Percentiles rank a stretch among this genome's conserved stretches.
These are phyloP conservation scores for Penicillium desertorum DNA, from an alignment of 495 filamentous ascomycete genomes.

Conservation along the genomic window DNA sequence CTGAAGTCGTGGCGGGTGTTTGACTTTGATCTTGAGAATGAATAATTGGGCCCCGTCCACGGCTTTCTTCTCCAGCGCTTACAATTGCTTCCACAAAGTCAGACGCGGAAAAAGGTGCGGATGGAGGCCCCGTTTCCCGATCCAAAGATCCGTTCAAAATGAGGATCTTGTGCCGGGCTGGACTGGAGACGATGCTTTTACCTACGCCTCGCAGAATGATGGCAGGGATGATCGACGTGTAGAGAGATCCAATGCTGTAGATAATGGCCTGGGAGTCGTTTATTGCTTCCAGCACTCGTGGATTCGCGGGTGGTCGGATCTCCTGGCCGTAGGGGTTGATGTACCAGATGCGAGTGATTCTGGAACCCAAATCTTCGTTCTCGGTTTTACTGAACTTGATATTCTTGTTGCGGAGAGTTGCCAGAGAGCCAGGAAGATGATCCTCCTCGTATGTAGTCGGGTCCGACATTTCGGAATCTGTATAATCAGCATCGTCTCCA, in stretches of 20 bases:
- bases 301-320: constrained; percentile 78
- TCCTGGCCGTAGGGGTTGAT: constrained; percentile 96
- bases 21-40: constrained; percentile 4
- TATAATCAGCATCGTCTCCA: constrained; percentile 57
- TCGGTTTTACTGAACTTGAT: constrained; percentile 74
- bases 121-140: constrained; percentile 74
- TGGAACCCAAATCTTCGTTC: constrained; percentile 69
- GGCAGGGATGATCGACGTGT: constrained; percentile 75
- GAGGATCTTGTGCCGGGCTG: constrained; percentile 70
- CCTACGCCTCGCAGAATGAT: constrained; percentile 48
- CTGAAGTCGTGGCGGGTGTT: constrained; percentile 1
- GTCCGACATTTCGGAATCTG: constrained; percentile 60
- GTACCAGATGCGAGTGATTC: constrained; percentile 88
- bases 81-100: constrained; percentile 82
- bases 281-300: constrained; percentile 69
- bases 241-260: constrained; percentile 88
- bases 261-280: constrained; percentile 63
- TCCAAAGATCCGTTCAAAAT: constrained; percentile 82
- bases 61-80: constrained; percentile 55
- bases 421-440: constrained; percentile 81
- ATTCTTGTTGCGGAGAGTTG: constrained; percentile 73
- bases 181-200: constrained; percentile 38
- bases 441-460: constrained; percentile 65
- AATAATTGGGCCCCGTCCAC: constrained; percentile 29
- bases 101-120: constrained; percentile 59